Base-by-base conservation (phyloP, 1,284 basidiomycete species). In the Cryptococcus sp. region DNA sequence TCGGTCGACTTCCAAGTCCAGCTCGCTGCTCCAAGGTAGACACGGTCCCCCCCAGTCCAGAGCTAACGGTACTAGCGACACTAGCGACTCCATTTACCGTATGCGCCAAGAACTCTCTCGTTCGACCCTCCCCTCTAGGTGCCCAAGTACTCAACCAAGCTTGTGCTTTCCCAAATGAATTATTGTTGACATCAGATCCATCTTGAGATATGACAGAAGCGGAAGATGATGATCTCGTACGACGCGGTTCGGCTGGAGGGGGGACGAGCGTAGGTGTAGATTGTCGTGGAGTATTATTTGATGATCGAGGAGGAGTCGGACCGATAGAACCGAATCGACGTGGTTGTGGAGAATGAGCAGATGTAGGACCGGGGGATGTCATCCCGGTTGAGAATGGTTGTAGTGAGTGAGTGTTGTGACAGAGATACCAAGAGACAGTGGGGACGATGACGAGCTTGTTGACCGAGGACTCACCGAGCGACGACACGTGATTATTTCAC, bases 81-180 rank as follows among this genome's bases (percentile, higher is more conserved):
- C 50, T 67, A 4, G 66, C 71, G 1, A 73, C 71, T 2, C 68
- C 68, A 24, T 60, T 64, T 1, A 73, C 53, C 14, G 67, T 67
- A 39, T 61, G 66, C 4, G 55, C 52, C 10, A 73, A 46, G 39
- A 72, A 73, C 49, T 72, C 69, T 50, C 68, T 58, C 7, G 62
- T 60, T 32, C 69, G 55, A 7, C 70, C 69, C 57, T 73, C 71
- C 4, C 69, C 69, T n/a, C 63, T 60, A 4, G 71, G 71, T 14
- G 71, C 67, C 56, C 70, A 68, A 3, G 60, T 65, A 5, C 59
- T 60, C n/a, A 73, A 54, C 71, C 71, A 73, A 50, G 68, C 64
- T 37, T 59, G 55, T 2, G 67, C 69, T n/a, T 64, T 61, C 7
- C 55, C 64, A 4, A 53, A 46, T 4, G 54, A 49, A 23, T 54